phyloP scores from a whole-genome alignment of 768 basidiomycete genomes.

The Leccinum pellstonianum region DNA sequence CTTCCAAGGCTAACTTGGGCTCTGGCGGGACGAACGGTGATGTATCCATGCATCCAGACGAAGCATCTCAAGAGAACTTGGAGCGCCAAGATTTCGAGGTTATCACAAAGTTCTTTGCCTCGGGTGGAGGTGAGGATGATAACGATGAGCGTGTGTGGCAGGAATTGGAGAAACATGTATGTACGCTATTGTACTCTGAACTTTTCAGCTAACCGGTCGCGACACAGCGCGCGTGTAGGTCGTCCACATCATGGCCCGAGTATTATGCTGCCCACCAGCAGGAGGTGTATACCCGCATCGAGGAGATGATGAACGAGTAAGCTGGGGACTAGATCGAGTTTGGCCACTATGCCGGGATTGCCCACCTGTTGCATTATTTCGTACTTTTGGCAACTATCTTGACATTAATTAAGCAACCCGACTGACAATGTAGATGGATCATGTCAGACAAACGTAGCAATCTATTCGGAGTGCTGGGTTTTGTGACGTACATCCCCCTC shows the following conservation, averaged over 20 bases:
- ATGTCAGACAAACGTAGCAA: conserved; percentile 4
- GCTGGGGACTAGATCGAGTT: conserved; percentile 9
- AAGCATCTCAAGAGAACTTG: conserved; percentile 10
- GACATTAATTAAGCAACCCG: conserved; percentile 1
- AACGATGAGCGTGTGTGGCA: conserved; percentile 53
- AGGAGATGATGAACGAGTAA: conserved; percentile 28
- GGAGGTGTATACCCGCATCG: conserved; percentile 43
- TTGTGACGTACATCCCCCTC: conserved; percentile 14
- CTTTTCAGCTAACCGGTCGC: conserved; percentile 1
- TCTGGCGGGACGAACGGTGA: background rate
- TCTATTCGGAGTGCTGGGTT: conserved; percentile 16
- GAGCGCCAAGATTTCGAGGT: conserved; percentile 46
- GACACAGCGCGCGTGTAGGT: conserved; percentile 39
- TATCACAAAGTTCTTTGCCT: conserved; percentile 56
- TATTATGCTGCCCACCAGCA: conserved; percentile 48
- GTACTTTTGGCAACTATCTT: conserved; percentile 6
- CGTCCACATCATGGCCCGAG: conserved; percentile 46
- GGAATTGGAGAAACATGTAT: conserved; percentile 46
- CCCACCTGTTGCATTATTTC: background rate
- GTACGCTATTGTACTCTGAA: conserved; percentile 10
- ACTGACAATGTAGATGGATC: background rate
- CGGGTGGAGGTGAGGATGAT: conserved; percentile 46
- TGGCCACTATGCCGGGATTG: background rate
- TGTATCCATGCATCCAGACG: background rate
- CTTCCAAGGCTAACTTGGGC: conserved; percentile 2